A percentile compares a stretch with the other conserved stretches of the same genome.
These are phyloP conservation scores for Colletotrichum magnum DNA, from an alignment of 2,329 filamentous ascomycete species.

Conservation along the genomic window DNA sequence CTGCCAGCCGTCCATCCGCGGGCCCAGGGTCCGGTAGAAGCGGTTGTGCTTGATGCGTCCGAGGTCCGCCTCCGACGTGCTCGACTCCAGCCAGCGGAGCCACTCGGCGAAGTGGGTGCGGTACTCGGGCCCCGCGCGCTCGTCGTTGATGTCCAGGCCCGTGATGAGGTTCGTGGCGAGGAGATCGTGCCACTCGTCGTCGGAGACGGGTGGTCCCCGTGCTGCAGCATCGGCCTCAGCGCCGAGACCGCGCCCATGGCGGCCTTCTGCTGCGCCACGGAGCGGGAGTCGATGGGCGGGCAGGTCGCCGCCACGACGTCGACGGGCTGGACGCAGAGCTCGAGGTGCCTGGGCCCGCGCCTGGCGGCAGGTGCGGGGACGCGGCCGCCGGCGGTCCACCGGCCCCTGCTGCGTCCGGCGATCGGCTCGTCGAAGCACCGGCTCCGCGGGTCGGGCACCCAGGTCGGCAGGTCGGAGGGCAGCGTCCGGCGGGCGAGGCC, in stretches of 20 bases:
- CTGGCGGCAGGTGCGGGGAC: background rate
- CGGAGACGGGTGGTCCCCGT: background rate
- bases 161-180: background rate
- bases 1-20: background rate
- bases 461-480: background rate
- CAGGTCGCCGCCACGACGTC: background rate
- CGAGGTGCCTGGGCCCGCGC: background rate
- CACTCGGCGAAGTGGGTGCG: background rate
- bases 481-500: background rate
- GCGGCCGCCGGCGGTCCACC: background rate
- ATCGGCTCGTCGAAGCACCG: background rate
- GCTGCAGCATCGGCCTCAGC: background rate
- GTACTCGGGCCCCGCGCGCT: background rate
- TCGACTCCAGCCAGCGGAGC: background rate
- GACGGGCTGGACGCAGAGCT: background rate
- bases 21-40: background rate
- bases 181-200: background rate
- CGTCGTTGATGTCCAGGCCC: conserved; percentile 1
- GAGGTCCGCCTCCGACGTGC: background rate
- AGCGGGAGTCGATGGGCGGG: background rate
- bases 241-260: background rate
- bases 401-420: background rate
- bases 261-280: background rate
- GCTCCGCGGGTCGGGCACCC: background rate
- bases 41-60: background rate